Evolutionary conservation across 2,329 filamentous ascomycete species (phyloP).

Genomic region (Exophiala bonariae): DNA sequence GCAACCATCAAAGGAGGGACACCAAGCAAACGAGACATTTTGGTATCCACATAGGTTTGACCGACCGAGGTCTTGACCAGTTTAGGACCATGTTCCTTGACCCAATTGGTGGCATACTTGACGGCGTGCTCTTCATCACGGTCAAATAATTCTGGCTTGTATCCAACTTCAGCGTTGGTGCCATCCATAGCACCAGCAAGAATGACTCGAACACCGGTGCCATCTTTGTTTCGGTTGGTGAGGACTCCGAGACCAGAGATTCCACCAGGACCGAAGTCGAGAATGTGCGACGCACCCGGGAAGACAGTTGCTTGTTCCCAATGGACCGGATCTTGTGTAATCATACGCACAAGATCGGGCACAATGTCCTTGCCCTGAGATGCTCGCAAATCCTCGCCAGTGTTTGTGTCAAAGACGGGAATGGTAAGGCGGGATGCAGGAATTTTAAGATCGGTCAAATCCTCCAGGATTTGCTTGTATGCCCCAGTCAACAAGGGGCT

Average conservation of each 20-base stretch:
- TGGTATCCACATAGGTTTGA: conserved; percentile 91
- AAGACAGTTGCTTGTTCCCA: conserved; percentile 96
- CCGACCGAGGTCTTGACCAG: conserved; percentile 87
- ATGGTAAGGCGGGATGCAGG: conserved; percentile 73
- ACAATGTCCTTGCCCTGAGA: conserved; percentile 76
- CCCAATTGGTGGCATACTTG: conserved; percentile 95
- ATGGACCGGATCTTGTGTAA: conserved; percentile 89
- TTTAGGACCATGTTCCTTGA: conserved; percentile 92
- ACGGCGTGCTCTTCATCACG: conserved; percentile 93
- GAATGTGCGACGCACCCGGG: conserved; percentile 84
- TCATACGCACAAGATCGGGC: conserved; percentile 83
- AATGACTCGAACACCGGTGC: conserved; percentile 94
- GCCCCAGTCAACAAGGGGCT: conserved; percentile 88
- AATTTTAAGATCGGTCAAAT: conserved; percentile 80
- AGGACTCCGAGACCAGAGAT: conserved; percentile 94
- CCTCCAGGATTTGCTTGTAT: conserved; percentile 78
- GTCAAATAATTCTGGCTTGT: conserved; percentile 97
- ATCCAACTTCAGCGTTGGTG: conserved; percentile 85
- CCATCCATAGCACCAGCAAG: conserved; percentile 91
- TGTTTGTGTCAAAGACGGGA: conserved; percentile 86
- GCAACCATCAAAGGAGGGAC: conserved; percentile 86
- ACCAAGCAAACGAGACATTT: conserved; percentile 85
- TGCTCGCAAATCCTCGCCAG: conserved; percentile 77
- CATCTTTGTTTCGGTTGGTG: conserved; percentile 98
- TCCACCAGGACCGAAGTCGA: conserved; percentile 95